Evolutionary conservation across 176 grass and related monocot species (phyloP).

Genomic region (Triticum timopheevii): DNA sequence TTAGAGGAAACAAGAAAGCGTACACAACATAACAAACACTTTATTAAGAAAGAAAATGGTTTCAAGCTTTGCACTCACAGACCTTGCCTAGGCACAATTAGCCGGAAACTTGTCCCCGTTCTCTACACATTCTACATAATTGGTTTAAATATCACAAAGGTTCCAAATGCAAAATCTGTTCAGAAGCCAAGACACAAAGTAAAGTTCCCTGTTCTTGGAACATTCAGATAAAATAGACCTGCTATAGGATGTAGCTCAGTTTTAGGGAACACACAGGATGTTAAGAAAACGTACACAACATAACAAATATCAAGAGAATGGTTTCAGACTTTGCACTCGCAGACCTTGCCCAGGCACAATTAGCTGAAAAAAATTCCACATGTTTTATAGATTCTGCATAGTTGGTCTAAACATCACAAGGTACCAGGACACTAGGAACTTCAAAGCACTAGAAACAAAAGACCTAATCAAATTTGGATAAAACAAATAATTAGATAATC

Average conservation of each 20-base stretch:
- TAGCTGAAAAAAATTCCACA: not conserved
- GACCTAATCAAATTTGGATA: not conserved
- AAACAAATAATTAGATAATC: not conserved
- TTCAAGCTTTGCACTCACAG: not conserved
- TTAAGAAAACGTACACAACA: not conserved
- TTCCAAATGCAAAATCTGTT: not conserved
- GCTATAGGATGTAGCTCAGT: not conserved
- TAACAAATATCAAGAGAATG: not conserved
- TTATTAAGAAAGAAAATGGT: not conserved
- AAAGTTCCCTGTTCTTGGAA: not conserved
- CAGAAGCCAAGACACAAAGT: not conserved
- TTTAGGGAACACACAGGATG: not conserved
- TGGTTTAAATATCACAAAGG: not conserved
- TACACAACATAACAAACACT: not conserved
- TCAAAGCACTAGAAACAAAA: not conserved
- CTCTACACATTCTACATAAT: not conserved
- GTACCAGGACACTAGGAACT: not conserved
- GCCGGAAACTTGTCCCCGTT: not conserved
- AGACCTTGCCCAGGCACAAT: not conserved
- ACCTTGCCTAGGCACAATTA: not conserved
- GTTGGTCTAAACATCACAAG: not conserved
- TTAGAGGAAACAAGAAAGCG: not conserved
- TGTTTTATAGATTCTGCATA: not conserved
- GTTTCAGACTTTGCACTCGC: not conserved
- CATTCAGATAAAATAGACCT: not conserved